Evolutionary conservation across 108 stramenopile species (phyloP).

Genomic region (Cyclotella distinguenda): DNA sequence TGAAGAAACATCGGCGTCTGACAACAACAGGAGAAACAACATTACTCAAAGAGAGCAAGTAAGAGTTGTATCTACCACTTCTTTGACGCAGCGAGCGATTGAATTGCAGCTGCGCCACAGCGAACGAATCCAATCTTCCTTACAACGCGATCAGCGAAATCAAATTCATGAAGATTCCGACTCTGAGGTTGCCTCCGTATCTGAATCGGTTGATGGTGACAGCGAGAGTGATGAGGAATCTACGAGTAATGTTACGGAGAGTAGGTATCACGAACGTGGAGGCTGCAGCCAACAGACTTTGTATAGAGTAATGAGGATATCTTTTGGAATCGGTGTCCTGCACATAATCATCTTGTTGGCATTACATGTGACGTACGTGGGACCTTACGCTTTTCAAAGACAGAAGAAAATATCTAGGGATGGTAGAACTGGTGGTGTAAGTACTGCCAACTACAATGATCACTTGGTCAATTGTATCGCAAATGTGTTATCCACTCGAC

Average conservation of each 20-base stretch:
- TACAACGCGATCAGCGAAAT: no score
- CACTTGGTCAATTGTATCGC: constrained; percentile 34
- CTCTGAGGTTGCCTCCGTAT: neutral
- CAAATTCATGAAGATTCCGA: constrained; percentile 13
- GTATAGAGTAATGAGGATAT: constrained; percentile 29
- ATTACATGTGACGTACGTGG: constrained; percentile 53
- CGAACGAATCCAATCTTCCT: constrained; percentile 13
- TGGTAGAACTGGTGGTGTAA: constrained; percentile 2
- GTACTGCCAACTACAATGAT: neutral
- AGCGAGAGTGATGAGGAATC: neutral
- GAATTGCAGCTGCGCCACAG: constrained; percentile 29
- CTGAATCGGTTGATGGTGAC: neutral
- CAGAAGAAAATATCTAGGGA: neutral
- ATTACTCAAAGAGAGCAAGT: neutral
- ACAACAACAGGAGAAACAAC: neutral
- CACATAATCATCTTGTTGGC: constrained; percentile 31
- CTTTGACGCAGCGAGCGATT: constrained; percentile 27
- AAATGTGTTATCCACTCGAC: constrained; percentile 37
- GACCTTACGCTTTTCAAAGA: constrained; percentile 35
- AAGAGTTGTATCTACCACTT: neutral
- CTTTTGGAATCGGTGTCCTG: constrained; percentile 24
- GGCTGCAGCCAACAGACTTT: constrained; percentile 49
- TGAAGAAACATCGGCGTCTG: neutral
- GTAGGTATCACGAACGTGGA: constrained; percentile 12
- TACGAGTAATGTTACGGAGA: neutral